phyloP scores from a whole-genome alignment of 2,329 filamentous ascomycete genomes.

The Ascochyta clinopodiicola region DNA sequence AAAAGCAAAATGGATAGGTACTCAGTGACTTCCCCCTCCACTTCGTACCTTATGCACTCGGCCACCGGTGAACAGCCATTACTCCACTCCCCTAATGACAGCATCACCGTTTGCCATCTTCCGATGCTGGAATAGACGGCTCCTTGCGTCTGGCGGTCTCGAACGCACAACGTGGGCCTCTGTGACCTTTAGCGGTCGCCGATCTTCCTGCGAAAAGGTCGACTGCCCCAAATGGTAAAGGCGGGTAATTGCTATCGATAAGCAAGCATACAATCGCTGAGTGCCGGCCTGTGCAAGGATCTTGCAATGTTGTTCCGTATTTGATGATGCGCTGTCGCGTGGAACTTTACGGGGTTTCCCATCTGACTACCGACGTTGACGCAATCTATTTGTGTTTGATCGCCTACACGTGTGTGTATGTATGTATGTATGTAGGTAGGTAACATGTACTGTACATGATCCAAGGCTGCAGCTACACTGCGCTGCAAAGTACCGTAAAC shows the following conservation, averaged over 20 bases:
- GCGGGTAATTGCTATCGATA: conserved; percentile 19
- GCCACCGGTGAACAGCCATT: conserved; percentile 5
- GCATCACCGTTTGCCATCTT: neutral
- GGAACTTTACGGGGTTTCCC: neutral
- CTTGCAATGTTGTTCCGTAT: neutral
- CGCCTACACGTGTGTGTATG: neutral
- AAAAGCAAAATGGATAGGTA: conserved; percentile 10
- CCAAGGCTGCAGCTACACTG: conserved; percentile 6
- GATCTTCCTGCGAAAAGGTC: conserved; percentile 17
- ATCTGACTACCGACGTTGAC: neutral
- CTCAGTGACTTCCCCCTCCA: neutral
- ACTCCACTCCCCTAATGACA: neutral
- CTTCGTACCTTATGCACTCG: neutral
- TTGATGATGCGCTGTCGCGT: neutral
- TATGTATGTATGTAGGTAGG: neutral
- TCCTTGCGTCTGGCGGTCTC: conserved; percentile 24
- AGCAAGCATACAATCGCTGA: neutral
- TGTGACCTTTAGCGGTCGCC: conserved; percentile 27
- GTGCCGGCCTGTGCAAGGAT: neutral
- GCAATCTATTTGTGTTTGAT: conserved; percentile 3
- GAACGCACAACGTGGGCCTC: conserved; percentile 34
- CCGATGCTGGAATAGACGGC: conserved; percentile 15
- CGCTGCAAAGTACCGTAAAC: conserved; percentile 8
- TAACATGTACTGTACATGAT: conserved; percentile 2
- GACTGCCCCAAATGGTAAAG: neutral